These are phyloP conservation scores for Pezicula radicicola DNA, from an alignment of 2,329 filamentous ascomycete genomes.

Conservation along the genomic window DNA sequence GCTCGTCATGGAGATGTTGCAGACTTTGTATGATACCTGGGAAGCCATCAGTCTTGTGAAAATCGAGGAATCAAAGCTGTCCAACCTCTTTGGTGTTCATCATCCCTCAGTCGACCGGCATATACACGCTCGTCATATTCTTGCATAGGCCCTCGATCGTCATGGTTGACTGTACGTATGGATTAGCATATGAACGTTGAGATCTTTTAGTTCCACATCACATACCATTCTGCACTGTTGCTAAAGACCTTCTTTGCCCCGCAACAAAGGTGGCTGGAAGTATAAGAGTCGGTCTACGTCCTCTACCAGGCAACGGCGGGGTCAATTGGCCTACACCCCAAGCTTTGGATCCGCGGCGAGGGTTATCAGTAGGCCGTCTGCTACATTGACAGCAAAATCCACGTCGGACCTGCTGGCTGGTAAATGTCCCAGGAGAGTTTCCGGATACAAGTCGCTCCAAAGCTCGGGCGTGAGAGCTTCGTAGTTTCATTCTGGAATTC, in stretches of 20 bases:
- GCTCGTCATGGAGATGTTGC: slow-evolving; percentile 83
- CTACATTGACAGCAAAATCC: background rate
- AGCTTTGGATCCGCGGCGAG: background rate
- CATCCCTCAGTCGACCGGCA: slow-evolving; percentile 72
- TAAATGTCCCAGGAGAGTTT: background rate
- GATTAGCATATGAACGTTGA: background rate
- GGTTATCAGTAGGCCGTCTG: background rate
- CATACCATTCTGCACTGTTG: slow-evolving; percentile 26
- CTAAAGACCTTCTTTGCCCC: slow-evolving; percentile 24
- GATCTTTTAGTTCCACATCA: background rate
- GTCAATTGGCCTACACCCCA: background rate
- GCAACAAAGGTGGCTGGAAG: slow-evolving; percentile 23
- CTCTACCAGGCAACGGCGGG: background rate
- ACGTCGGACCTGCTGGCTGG: background rate
- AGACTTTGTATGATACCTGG: slow-evolving; percentile 83
- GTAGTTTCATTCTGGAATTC: background rate
- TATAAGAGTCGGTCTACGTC: slow-evolving; percentile 2
- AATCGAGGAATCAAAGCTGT: background rate
- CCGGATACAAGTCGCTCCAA: background rate
- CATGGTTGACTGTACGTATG: slow-evolving; percentile 17
- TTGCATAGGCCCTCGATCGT: slow-evolving; percentile 64
- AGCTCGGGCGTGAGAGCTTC: background rate
- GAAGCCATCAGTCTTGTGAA: slow-evolving; percentile 4
- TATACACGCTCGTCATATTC: slow-evolving; percentile 86
- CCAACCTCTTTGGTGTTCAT: slow-evolving; percentile 84